Evolutionary conservation across 2,329 filamentous ascomycete species (phyloP), one percentile per base, ranked within the genome.

Genomic region (Cladosporium austrohemisphaericum): DNA sequence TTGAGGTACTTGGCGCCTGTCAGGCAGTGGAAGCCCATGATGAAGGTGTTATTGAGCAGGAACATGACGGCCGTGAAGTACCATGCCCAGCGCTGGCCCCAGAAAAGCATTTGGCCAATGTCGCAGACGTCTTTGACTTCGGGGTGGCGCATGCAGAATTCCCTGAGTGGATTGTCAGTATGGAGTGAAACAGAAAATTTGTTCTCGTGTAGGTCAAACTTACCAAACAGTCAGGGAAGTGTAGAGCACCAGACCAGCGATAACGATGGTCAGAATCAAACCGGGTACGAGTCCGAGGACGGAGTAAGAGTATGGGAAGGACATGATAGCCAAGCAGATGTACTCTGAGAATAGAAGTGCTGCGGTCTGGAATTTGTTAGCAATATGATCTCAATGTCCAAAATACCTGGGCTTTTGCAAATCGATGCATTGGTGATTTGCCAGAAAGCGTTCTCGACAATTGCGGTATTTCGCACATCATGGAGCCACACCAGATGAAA

Each of bases 41-140:
- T 93, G 66, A 93, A 93, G 13, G 88, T 95, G 66, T 95, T 96
- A 77, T 96, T 96, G 55, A 95, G 69, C 37, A 95, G 72, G 68
- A 96, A 96, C 86, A 95, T 95, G 65, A 88, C 71, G 1, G 88
- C 90, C 1, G 81, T 84, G 49, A 76, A 71, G 60, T 75, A 83
- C 73, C 81, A 84, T 2, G 77, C 81, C 80, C 85, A 88, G 52
- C 79, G 81, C 67, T 88, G 83, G 56, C 85, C 84, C 84, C 86
- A 94, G 70, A 95, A 95, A 18, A 96, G 80, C 78, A 91, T 91
- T 68, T 95, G 88, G n/a, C 90, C 91, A 64, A 96, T 87, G 65
- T 96, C 91, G 65, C 90, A 95, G 11, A 95, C 88, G 71, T 96
- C 91, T 59, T 89, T 84, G 52, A 95, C 84, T 66, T 96, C 88